Evolutionary conservation across 2,329 filamentous ascomycete species (phyloP).

Genomic region (Rasamsonia emersonii): DNA sequence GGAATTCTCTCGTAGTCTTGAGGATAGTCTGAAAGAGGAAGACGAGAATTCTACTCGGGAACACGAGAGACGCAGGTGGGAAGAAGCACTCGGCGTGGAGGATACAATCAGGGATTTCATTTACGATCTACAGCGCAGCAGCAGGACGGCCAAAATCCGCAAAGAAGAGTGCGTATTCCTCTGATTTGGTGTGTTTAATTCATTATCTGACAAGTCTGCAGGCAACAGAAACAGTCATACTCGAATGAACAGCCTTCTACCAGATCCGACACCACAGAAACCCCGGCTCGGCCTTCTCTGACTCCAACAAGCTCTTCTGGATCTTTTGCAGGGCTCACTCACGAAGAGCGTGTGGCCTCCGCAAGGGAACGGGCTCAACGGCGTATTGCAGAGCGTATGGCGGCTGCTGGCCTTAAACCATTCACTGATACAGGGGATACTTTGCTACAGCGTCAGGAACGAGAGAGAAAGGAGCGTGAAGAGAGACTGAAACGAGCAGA

Average conservation of each 20-base stretch:
- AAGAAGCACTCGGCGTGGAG: conserved; percentile 90
- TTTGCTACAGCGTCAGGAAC: conserved; percentile 73
- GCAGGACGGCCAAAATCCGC: conserved; percentile 63
- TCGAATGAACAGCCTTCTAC: conserved; percentile 11
- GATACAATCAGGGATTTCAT: conserved; percentile 98
- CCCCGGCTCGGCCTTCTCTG: conserved; percentile 31
- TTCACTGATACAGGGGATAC: conserved; percentile 72
- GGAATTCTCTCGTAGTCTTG: conserved; percentile 75
- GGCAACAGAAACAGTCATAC: conserved; percentile 7
- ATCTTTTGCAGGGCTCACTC: conserved; percentile 78
- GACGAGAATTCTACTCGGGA: conserved; percentile 67
- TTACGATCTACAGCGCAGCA: conserved; percentile 84
- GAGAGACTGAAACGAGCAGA: conserved; percentile 83
- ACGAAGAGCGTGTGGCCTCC: conserved; percentile 88
- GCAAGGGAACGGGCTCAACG: conserved; percentile 96
- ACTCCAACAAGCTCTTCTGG: conserved; percentile 50
- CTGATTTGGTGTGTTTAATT: neutral
- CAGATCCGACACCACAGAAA: conserved; percentile 15
- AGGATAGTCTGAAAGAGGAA: conserved; percentile 79
- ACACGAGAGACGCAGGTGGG: conserved; percentile 89
- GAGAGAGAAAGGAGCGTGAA: conserved; percentile 78
- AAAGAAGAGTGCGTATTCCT: conserved; percentile 46
- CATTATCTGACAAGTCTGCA: conserved; percentile 2
- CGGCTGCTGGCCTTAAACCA: conserved; percentile 83
- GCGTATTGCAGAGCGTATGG: conserved; percentile 91